These are phyloP conservation scores for Discostella pseudostelligera DNA, from an alignment of 108 stramenopile genomes.

Conservation along the genomic window DNA sequence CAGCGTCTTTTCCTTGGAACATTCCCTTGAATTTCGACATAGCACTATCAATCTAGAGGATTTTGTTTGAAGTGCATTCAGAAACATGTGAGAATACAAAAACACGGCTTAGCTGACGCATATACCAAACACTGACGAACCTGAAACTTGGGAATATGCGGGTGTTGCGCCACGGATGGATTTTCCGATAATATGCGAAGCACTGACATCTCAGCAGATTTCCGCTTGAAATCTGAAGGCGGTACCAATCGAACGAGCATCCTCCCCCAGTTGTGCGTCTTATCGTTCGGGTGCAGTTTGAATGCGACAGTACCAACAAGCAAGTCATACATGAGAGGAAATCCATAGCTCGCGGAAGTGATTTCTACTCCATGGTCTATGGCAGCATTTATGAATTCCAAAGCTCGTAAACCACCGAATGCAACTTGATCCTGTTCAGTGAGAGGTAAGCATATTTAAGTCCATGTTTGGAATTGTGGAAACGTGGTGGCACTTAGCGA, in stretches of 20 bases:
- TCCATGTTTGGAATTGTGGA: not conserved
- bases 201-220: slow-evolving; percentile 90
- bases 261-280: slow-evolving; percentile 91
- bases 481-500: not conserved
- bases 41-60: slow-evolving; percentile 69
- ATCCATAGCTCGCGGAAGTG: slow-evolving; percentile 88
- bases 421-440: slow-evolving; percentile 71
- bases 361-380: slow-evolving; percentile 86
- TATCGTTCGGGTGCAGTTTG: slow-evolving; percentile 92
- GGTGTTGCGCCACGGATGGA: slow-evolving; percentile 78
- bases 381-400: slow-evolving; percentile 85
- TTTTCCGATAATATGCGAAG: slow-evolving; percentile 91
- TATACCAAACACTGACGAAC: not conserved
- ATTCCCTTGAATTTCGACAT: slow-evolving; percentile 94
- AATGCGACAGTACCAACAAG: slow-evolving; percentile 90
- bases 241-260: slow-evolving; percentile 89
- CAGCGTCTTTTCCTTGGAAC: slow-evolving; percentile 92
- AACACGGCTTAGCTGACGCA: not conserved
- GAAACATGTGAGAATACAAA: not conserved
- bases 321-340: slow-evolving; percentile 95
- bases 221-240: slow-evolving; percentile 80
- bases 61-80: not conserved
- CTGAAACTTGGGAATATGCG: slow-evolving; percentile 95
- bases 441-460: not conserved
- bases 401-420: slow-evolving; percentile 83